Evolutionary conservation across 768 basidiomycete genomes (phyloP).

Genomic region (Lactarius akahatsu): DNA sequence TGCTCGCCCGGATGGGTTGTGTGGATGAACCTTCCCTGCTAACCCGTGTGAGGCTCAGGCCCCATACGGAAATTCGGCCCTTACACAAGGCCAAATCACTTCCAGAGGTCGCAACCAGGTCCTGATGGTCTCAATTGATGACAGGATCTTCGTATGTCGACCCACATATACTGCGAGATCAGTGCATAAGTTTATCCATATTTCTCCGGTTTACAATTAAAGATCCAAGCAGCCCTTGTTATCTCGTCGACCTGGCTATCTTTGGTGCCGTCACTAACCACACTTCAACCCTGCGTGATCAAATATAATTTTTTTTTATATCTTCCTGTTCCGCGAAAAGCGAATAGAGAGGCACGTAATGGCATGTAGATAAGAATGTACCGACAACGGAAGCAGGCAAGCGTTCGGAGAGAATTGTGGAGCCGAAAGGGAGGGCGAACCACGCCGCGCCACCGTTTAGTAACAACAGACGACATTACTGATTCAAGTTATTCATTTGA

Average conservation of each 20-base stretch:
- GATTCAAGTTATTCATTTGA: background rate
- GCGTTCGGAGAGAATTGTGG: slow-evolving; percentile 19
- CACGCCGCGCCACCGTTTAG: background rate
- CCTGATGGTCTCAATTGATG: background rate
- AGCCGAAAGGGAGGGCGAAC: slow-evolving; percentile 10
- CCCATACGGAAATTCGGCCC: background rate
- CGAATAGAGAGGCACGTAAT: slow-evolving; percentile 6
- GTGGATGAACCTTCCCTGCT: background rate
- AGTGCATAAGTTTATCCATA: background rate
- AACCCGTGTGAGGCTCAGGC: background rate
- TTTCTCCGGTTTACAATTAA: background rate
- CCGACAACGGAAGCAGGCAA: background rate
- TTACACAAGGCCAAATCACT: background rate
- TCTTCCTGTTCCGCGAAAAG: background rate
- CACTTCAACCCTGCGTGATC: background rate
- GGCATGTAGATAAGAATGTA: background rate
- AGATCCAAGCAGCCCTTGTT: background rate
- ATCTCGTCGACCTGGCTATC: background rate
- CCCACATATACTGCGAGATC: slow-evolving; percentile 5
- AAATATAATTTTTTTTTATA: background rate
- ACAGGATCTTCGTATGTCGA: background rate
- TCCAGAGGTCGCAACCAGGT: background rate
- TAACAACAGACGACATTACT: background rate
- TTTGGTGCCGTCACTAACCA: no score
- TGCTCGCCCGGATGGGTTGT: background rate